phyloP scores from a whole-genome alignment of 1,139 yeast species.

The Pichiaceae sp. region DNA sequence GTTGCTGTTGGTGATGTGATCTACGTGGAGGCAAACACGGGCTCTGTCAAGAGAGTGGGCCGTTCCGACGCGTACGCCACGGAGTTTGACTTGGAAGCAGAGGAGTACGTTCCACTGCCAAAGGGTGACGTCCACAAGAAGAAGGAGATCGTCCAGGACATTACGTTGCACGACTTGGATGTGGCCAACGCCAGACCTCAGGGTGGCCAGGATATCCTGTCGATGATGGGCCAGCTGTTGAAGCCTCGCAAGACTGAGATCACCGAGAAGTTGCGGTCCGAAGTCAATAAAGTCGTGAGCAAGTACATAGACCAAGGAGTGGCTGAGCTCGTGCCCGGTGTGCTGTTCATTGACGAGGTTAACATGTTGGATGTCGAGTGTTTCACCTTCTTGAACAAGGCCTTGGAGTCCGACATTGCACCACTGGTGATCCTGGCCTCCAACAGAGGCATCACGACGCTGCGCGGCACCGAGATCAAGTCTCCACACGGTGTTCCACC shows the following conservation, averaged over 20 bases:
- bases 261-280: constrained; percentile 87
- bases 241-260: constrained; percentile 98
- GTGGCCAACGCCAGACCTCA: constrained; percentile 96
- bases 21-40: constrained; percentile 94
- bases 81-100: constrained; percentile 96
- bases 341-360: constrained; percentile 92
- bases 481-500: constrained; percentile 98
- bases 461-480: constrained; percentile 80
- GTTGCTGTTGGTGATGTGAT: constrained; percentile 95
- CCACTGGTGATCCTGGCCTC: constrained; percentile 95
- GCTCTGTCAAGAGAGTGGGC: constrained; percentile 96
- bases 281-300: constrained; percentile 92
- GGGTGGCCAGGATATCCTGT: constrained; percentile 96
- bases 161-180: constrained; percentile 91
- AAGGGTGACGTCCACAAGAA: constrained; percentile 98
- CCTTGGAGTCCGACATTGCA: constrained; percentile 84
- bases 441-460: constrained; percentile 86
- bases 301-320: constrained; percentile 96
- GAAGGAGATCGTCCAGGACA: constrained; percentile 97
- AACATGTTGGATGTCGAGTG: constrained; percentile 96
- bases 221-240: constrained; percentile 97
- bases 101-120: constrained; percentile 96
- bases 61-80: constrained; percentile 98
- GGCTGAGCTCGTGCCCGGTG: constrained; percentile 98
- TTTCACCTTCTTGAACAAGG: constrained; percentile 88